These are phyloP conservation scores for Aspergillus saccharolyticus DNA, from an alignment of 495 filamentous ascomycete species.

Conservation along the genomic window DNA sequence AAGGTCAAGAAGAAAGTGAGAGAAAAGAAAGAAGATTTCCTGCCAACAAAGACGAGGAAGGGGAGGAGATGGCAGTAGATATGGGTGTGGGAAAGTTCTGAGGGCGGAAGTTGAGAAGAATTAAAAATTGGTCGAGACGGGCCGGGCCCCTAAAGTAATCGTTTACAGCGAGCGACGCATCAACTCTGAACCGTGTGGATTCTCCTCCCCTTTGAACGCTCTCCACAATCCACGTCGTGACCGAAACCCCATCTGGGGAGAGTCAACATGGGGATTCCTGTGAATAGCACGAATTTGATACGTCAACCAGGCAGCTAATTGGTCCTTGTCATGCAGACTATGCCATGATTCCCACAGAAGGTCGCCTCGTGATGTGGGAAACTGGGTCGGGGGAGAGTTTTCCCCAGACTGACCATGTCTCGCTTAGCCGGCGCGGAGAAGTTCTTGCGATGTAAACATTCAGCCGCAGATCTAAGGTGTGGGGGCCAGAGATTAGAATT, in stretches of 20 bases:
- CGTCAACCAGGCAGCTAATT: conserved; percentile 3
- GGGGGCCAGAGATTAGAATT: background rate
- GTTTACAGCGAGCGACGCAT: background rate
- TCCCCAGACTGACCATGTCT: conserved; percentile 22
- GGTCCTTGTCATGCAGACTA: background rate
- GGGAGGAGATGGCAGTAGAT: background rate
- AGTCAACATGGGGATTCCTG: conserved; percentile 24
- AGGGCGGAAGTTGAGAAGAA: background rate
- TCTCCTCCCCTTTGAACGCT: conserved; percentile 20
- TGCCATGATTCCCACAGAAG: conserved; percentile 12
- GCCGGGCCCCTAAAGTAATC: conserved; percentile 24
- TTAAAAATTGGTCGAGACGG: conserved; percentile 5
- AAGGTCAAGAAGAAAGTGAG: background rate
- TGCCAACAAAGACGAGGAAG: background rate
- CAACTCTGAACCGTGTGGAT: conserved; percentile 13
- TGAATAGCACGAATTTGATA: conserved; percentile 18
- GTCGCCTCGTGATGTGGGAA: conserved; percentile 18
- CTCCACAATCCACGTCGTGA: conserved; percentile 31
- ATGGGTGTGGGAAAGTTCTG: background rate
- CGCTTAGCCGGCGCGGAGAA: conserved; percentile 9
- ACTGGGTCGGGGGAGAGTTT: conserved; percentile 33
- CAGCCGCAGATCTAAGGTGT: conserved; percentile 9
- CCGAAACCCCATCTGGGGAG: conserved; percentile 27
- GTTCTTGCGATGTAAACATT: conserved; percentile 14
- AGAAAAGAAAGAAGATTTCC: background rate